Evolutionary conservation across 331 rosid genomes (phyloP), one percentile per base, ranked within the genome.

Genomic region (Arachis monticola): DNA sequence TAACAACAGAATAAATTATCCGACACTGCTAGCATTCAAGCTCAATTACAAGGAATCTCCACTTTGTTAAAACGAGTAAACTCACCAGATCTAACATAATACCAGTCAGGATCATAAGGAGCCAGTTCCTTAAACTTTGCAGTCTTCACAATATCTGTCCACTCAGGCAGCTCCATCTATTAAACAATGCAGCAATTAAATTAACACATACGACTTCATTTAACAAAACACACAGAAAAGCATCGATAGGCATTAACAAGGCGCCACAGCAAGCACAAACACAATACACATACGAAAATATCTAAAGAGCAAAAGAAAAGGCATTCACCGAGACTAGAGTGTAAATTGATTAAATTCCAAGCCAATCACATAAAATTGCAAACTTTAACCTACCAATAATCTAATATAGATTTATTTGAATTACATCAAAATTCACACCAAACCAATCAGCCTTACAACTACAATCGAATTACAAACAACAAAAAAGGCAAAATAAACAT

Each of bases 81-180:
- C 89, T 75, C 77, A 91, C 97, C 95, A 47, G 96, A 93, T 65
- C 97, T 83, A 47, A 92, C 64, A 48, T 68, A 92, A 69, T 92
- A 92, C 97, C 97, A 92, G 77, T 92, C 96, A 11, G 96, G 87
- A 69, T 92, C 97, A 73, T 89, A 89, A 0, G 97, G 97, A 60
- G 96, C 96, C 40, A 92, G 67, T 46, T 92, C 96, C 77, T 92
- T 92, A 74, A 89, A 92, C 48, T 50, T 82, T 1, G 90, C 97
- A 66, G 97, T 92, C 83, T 92, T 92, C 0, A 92, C 97, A 27
- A 92, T 82, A 59, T 92, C 97, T 0, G 93, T 86, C 93, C 96
- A 92, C 27, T 86, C 89, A 11, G 97, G 97, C 55, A 92, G 96
- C 70, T 92, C 97, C 62, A 89, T 63, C 97, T 92, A 65, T 73